Conservation (phyloP, 1,284 basidiomycete species). For the Mrakiaceae sp. region DNA sequence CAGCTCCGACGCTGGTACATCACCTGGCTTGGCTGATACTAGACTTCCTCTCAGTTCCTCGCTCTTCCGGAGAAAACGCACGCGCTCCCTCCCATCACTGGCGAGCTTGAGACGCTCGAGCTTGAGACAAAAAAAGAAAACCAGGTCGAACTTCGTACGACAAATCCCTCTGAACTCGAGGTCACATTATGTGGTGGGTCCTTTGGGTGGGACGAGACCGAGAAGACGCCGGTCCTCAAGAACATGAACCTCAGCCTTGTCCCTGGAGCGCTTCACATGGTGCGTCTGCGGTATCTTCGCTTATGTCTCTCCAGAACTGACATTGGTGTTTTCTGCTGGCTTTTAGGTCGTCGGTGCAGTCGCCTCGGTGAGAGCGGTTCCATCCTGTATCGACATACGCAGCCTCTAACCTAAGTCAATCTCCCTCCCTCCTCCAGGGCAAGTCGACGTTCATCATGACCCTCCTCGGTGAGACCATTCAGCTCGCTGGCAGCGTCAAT, state of each 20-base stretch:
- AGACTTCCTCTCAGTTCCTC: neutral
- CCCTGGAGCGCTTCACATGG: constrained; percentile 6
- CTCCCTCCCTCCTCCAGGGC: neutral
- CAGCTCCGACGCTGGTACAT: too few species aligned
- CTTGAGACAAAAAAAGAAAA: neutral
- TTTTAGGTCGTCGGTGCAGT: constrained; percentile 9
- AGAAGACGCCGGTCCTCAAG: neutral
- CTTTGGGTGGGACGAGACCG: constrained; percentile 3
- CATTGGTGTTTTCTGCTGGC: neutral
- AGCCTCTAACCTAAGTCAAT: too few species aligned
- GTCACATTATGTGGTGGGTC: neutral
- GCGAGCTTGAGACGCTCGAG: neutral
- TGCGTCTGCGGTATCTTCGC: neutral
- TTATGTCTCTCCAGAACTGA: neutral
- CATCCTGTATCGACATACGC: too few species aligned
- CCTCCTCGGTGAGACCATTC: constrained; percentile 6
- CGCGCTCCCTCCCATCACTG: neutral
- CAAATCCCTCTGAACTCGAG: too few species aligned
- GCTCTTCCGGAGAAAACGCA: neutral
- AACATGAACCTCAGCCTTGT: neutral
- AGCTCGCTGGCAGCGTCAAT: neutral
- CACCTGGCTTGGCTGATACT: neutral
- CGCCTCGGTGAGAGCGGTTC: neutral
- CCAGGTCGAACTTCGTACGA: neutral
- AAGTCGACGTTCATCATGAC: constrained; percentile 11